A percentile compares a stretch with the other conserved stretches of the same genome.
Conservation (phyloP, 2,329 filamentous ascomycete genomes). For the Gnomoniopsis sp. region DNA sequence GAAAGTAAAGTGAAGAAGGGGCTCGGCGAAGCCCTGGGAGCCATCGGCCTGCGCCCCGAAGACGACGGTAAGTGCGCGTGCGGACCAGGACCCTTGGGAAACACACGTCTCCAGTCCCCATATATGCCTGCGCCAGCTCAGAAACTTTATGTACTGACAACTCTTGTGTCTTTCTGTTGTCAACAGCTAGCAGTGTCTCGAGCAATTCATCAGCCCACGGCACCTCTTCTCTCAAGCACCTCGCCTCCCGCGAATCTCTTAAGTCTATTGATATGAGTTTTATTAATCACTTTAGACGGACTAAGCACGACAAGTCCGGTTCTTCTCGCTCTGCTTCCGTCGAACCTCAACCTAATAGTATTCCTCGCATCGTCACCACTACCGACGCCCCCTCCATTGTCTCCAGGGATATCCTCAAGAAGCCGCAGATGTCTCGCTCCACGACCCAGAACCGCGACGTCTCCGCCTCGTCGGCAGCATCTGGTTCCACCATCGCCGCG, state of each 20-base stretch:
- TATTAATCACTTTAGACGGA: conserved; percentile 17
- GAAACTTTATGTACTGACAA: conserved; percentile 12
- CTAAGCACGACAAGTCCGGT: conserved; percentile 13
- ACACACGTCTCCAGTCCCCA: conserved; percentile 19
- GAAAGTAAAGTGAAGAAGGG: conserved; percentile 17
- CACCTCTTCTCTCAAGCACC: conserved; percentile 12
- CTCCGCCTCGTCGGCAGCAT: conserved; percentile 15
- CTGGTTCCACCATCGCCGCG: conserved; percentile 16
- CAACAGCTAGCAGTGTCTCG: conserved; percentile 16
- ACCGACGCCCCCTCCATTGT: conserved; percentile 18
- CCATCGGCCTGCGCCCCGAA: conserved; percentile 14
- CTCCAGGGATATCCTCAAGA: conserved; percentile 11
- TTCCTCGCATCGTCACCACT: conserved; percentile 18
- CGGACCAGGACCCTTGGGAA: conserved; percentile 5
- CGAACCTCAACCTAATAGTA: conserved; percentile 10
- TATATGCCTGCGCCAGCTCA: conserved; percentile 16
- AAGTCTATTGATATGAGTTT: conserved; percentile 18
- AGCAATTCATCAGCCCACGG: conserved; percentile 15
- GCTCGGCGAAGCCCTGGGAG: conserved; percentile 16
- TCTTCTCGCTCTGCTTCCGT: conserved; percentile 12
- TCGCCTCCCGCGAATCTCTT: conserved; percentile 17
- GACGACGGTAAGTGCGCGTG: conserved; percentile 17
- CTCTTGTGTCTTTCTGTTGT: conserved; percentile 6
- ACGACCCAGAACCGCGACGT: conserved; percentile 12
- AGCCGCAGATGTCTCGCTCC: conserved; percentile 16